Conservation (phyloP, 2,329 filamentous ascomycete species). For the Diaporthe velutina region DNA sequence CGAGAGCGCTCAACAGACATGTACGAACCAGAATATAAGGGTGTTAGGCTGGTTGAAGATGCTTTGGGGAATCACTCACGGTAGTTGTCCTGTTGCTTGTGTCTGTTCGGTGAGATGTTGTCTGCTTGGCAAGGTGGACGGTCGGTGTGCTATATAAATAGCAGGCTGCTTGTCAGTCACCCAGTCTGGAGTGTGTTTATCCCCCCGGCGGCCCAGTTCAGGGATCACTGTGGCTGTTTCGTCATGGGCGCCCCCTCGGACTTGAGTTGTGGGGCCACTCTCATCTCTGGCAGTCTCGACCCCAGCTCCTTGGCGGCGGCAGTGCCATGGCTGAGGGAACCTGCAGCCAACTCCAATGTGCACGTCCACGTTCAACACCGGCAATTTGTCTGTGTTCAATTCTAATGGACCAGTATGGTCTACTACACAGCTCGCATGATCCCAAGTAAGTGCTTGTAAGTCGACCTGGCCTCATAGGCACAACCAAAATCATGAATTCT, state of each 20-base stretch:
- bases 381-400: not conserved
- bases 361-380: not conserved
- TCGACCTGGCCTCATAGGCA: not conserved
- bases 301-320: conserved; percentile 14
- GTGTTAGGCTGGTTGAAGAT: not conserved
- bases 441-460: not conserved
- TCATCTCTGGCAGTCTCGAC: not conserved
- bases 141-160: conserved; percentile 5
- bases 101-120: not conserved
- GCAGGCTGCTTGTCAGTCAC: not conserved
- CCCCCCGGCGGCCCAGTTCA: not conserved
- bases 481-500: too few species aligned
- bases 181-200: not conserved
- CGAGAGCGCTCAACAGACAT: not conserved
- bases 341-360: not conserved
- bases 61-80: not conserved
- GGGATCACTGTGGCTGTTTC: conserved; percentile 14
- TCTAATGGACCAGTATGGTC: too few species aligned
- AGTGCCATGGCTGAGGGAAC: conserved; percentile 10
- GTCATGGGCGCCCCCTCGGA: conserved; percentile 2
- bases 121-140: not conserved
- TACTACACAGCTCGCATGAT: too few species aligned
- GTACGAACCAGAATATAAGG: not conserved
- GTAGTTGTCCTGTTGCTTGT: not conserved
- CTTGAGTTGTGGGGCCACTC: not conserved